phyloP scores from a whole-genome alignment of 257 asterid genomes.

The Solanum verrucosum region DNA sequence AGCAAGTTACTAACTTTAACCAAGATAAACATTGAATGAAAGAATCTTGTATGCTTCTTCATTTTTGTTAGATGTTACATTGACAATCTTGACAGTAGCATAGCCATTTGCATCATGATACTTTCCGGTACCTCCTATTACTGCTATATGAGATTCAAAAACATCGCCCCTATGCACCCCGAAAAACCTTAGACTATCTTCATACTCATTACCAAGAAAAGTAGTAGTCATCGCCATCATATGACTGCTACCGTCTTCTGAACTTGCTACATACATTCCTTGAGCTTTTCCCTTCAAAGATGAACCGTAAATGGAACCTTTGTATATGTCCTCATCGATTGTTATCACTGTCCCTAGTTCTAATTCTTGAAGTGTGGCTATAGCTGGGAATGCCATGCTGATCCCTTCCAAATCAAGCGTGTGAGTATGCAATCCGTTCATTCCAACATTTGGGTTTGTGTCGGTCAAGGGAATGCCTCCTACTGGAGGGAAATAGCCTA shows the following conservation, averaged over 20 bases:
- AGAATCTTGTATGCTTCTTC: conserved; percentile 8
- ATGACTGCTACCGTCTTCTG: conserved; percentile 54
- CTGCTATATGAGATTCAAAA: conserved; percentile 55
- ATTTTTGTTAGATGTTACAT: background rate
- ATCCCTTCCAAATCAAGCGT: conserved; percentile 16
- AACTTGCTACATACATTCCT: conserved; percentile 68
- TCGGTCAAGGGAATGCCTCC: conserved; percentile 9
- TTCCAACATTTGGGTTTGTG: background rate
- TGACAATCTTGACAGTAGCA: conserved; percentile 26
- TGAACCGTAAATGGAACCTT: conserved; percentile 40
- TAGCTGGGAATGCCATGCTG: conserved; percentile 16
- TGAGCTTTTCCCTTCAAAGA: conserved; percentile 56
- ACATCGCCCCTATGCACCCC: conserved; percentile 55
- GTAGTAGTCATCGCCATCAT: conserved; percentile 69
- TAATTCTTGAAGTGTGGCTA: conserved; percentile 24
- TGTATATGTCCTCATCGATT: conserved; percentile 50
- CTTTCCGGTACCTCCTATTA: conserved; percentile 67
- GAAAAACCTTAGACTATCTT: conserved; percentile 48
- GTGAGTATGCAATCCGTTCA: background rate
- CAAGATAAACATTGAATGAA: conserved; percentile 13
- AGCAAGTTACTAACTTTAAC: background rate
- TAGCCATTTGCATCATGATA: conserved; percentile 67
- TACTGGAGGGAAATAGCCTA: conserved; percentile 11
- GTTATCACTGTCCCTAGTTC: conserved; percentile 48
- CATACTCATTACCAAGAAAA: conserved; percentile 47